Conservation (phyloP, 2,329 filamentous ascomycete species). For the Diaporthe aspalathi region DNA sequence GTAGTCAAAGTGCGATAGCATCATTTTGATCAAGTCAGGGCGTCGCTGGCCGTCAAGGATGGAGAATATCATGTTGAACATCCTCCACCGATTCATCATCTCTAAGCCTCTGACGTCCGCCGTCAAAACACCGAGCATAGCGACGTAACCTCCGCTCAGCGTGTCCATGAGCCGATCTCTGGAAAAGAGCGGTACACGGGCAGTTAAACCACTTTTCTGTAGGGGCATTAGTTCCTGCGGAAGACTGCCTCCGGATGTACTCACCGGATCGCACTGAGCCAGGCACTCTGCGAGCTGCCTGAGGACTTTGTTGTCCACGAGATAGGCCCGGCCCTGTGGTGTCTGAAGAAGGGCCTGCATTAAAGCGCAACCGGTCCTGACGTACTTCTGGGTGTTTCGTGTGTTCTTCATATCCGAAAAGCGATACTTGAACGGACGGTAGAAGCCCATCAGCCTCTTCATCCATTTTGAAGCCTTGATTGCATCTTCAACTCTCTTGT, state of each 20-base stretch:
- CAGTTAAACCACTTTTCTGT: slow-evolving; percentile 78
- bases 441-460: slow-evolving; percentile 93
- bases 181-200: slow-evolving; percentile 89
- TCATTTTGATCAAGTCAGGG: slow-evolving; percentile 88
- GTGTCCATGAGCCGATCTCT: slow-evolving; percentile 86
- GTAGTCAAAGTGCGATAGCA: slow-evolving; percentile 94
- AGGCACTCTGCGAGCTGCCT: slow-evolving; percentile 95
- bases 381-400: slow-evolving; percentile 92
- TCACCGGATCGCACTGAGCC: slow-evolving; percentile 90
- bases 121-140: slow-evolving; percentile 88
- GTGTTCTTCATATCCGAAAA: slow-evolving; percentile 93
- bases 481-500: slow-evolving; percentile 92
- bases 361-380: slow-evolving; percentile 87
- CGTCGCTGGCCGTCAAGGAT: slow-evolving; percentile 92
- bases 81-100: slow-evolving; percentile 95
- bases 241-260: slow-evolving; percentile 38
- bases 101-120: slow-evolving; percentile 84
- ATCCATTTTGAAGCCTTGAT: slow-evolving; percentile 96
- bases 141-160: slow-evolving; percentile 91
- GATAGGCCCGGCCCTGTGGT: slow-evolving; percentile 83
- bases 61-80: slow-evolving; percentile 99
- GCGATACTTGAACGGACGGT: slow-evolving; percentile 95
- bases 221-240: neutral
- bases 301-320: slow-evolving; percentile 91
- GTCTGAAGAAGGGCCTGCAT: slow-evolving; percentile 89